phyloP scores from a whole-genome alignment of 805 yeast genomes.

The Saccharomycopsis oosterbeekiorum region DNA sequence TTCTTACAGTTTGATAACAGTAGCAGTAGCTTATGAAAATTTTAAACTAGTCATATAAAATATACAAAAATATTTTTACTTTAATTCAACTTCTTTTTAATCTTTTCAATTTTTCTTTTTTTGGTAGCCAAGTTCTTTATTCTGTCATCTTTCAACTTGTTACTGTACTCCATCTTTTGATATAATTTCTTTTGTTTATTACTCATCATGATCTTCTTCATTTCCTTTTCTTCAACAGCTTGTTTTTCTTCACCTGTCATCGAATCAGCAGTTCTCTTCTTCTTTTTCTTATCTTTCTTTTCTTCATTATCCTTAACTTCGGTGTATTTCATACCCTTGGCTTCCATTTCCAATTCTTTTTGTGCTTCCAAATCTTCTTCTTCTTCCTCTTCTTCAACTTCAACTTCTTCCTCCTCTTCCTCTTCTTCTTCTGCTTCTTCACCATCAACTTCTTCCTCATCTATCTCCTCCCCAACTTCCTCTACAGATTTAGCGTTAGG shows the following conservation, averaged over 20 bases:
- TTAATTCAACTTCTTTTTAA: constrained; percentile 7
- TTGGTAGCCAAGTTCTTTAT: constrained; percentile 33
- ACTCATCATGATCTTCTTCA: constrained; percentile 95
- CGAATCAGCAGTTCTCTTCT: constrained; percentile 25
- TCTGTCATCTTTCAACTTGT: constrained; percentile 66
- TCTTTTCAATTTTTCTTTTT: constrained; percentile 15
- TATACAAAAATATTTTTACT: neutral
- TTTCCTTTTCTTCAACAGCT: constrained; percentile 70
- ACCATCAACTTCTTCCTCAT: constrained; percentile 40
- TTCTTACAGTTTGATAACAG: too few species aligned
- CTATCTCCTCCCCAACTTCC: constrained; percentile 36
- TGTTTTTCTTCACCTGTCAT: constrained; percentile 42
- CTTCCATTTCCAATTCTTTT: constrained; percentile 84
- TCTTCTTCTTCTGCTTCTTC: constrained; percentile 45
- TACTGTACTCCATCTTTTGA: constrained; percentile 90
- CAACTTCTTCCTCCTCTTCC: constrained; percentile 43
- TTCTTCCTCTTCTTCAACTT: constrained; percentile 35
- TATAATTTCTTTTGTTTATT: constrained; percentile 91
- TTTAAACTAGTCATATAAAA: too few species aligned
- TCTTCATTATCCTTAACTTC: constrained; percentile 31
- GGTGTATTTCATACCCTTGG: constrained; percentile 72
- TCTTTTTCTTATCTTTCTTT: constrained; percentile 29
- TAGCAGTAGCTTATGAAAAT: too few species aligned
- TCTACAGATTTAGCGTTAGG: constrained; percentile 51
- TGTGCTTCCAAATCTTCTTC: constrained; percentile 51